A percentile compares a stretch with the other conserved stretches of the same genome.
Conservation (phyloP, 2,329 filamentous ascomycete species). For the Coniochaeta hoffmannii region DNA sequence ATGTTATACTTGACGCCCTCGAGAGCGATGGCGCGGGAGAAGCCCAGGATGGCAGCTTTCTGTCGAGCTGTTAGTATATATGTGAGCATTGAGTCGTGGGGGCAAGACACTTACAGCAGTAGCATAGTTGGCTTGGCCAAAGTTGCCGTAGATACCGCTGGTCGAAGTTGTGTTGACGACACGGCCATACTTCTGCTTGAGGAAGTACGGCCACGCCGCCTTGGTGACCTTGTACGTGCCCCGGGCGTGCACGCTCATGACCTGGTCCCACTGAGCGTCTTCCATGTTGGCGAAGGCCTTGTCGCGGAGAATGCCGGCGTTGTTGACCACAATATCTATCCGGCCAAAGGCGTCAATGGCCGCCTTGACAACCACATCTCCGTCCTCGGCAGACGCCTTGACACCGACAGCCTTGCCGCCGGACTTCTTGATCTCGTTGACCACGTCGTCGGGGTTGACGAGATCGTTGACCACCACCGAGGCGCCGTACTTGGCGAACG, state of each 20-base stretch:
- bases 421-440: slow-evolving; percentile 82
- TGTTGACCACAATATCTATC: slow-evolving; percentile 94
- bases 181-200: slow-evolving; percentile 98
- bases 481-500: slow-evolving; percentile 74
- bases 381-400: slow-evolving; percentile 90
- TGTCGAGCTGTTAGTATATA: slow-evolving; percentile 20
- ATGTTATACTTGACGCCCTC: slow-evolving; percentile 98
- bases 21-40: slow-evolving; percentile 85
- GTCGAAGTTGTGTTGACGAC: slow-evolving; percentile 96
- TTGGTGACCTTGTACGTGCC: slow-evolving; percentile 97
- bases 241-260: slow-evolving; percentile 85
- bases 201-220: slow-evolving; percentile 94
- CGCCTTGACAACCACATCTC: slow-evolving; percentile 82
- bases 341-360: slow-evolving; percentile 92
- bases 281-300: slow-evolving; percentile 99
- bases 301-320: slow-evolving; percentile 93
- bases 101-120: slow-evolving; percentile 57
- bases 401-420: slow-evolving; percentile 88
- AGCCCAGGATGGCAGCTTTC: slow-evolving; percentile 90
- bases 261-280: slow-evolving; percentile 84
- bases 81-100: neutral
- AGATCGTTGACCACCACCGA: slow-evolving; percentile 93
- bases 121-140: slow-evolving; percentile 96
- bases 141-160: slow-evolving; percentile 97
- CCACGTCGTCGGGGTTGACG: slow-evolving; percentile 82